Base-by-base conservation (phyloP, 768 basidiomycete species). In the Suillus bovinus region DNA sequence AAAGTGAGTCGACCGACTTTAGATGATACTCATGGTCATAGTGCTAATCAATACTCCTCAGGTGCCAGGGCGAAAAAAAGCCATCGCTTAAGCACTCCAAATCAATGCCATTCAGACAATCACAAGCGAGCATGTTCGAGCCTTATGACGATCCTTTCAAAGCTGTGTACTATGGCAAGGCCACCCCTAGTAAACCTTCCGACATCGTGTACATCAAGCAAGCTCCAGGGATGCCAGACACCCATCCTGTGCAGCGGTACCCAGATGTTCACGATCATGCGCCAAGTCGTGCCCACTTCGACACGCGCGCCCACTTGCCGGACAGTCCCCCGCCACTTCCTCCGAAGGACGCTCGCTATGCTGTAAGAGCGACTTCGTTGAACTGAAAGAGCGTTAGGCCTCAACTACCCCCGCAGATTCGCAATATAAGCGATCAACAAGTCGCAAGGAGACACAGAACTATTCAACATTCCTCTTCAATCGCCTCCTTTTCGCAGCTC, bases 71-170 rank as follows among this genome's bases (percentile, higher is more conserved):
- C 13, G 61, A 62, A 11, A n/a, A 36, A 13, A 24, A 17, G 13
- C 27, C 16, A 4, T 49, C 47, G 8, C 64, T 65, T 17, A 65
- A 65, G 54, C 66, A 67, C 36, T 58, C 61, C 5, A 61, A 52
- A 20, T 65, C 66, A 29, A 65, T 65, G 66, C 55, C 66, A 13
- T 36, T 36, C 13, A 38, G 42, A n/a, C 17, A 55, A 7, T 57
- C 62, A 13, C 42, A 29, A 14, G 24, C 42, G 14, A 64, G 46
- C 22, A 27, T 17, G 10, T 17, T 29, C 4, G 61, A 59, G 20
- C 29, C n/a, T 39, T n/a, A 38, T 3, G 11, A 14, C 14, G 59
- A 66, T 29, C 27, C 34, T 31, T n/a, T 33, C 20, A 62, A 54
- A 47, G 50, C 59, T 11, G 50, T 58, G 27, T 63, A 63, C 31